Percentiles rank a stretch among this genome's conserved stretches.
phyloP scores from a whole-genome alignment of 768 basidiomycete genomes.

The Naganishia friedmannii region DNA sequence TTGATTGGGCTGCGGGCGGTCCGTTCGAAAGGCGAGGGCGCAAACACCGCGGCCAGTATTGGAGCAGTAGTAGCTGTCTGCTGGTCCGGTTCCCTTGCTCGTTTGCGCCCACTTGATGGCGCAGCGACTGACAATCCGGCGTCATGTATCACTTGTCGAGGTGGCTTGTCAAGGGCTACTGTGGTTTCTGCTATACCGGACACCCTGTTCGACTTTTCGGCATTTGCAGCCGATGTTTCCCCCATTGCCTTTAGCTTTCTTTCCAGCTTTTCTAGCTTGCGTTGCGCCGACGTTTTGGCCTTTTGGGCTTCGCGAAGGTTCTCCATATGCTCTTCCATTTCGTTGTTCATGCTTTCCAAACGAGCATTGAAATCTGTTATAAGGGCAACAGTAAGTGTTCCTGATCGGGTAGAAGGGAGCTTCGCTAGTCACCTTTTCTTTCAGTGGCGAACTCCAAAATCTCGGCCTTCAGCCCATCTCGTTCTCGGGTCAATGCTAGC shows the following conservation, averaged over 20 bases:
- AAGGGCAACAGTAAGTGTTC: background rate
- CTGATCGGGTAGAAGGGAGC: background rate
- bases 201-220: background rate
- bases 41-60: constrained; percentile 15
- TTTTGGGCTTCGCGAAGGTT: constrained; percentile 24
- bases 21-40: constrained; percentile 24
- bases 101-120: constrained; percentile 22
- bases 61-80: background rate
- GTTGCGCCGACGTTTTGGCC: constrained; percentile 25
- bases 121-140: background rate
- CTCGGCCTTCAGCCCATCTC: constrained; percentile 2
- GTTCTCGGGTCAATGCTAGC: background rate
- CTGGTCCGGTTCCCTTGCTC: constrained; percentile 16
- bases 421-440: constrained; percentile 8
- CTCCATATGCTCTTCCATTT: constrained; percentile 30
- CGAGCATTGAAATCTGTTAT: constrained; percentile 16
- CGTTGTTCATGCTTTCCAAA: constrained; percentile 26
- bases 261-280: constrained; percentile 30
- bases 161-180: background rate
- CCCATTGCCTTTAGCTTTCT: constrained; percentile 22
- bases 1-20: constrained; percentile 22
- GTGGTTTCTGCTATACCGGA: background rate
- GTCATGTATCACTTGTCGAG: background rate
- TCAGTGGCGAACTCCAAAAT: constrained; percentile 6
- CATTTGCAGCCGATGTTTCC: background rate